Conservation (phyloP, 495 filamentous ascomycete species). For the Achaetomiella virescens region DNA sequence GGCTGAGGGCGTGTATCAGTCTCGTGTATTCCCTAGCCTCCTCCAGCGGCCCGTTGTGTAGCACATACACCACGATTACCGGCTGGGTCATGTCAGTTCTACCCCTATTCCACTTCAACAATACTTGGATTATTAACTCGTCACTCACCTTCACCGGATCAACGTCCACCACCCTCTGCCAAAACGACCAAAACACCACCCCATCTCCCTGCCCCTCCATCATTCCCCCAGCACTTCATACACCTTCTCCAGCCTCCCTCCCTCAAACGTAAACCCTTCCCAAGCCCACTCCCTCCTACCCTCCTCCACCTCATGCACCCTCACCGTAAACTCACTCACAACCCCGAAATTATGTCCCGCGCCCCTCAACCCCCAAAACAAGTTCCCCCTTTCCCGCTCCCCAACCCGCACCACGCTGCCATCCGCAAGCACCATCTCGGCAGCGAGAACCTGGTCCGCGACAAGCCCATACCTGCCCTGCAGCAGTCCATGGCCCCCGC, state of each 20-base stretch:
- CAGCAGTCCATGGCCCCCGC: conserved; percentile 55
- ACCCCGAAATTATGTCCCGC: conserved; percentile 61
- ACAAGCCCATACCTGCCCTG: conserved; percentile 55
- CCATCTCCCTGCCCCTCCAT: conserved; percentile 29
- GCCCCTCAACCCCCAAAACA: conserved; percentile 53
- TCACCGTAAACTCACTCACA: conserved; percentile 42
- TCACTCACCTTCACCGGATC: conserved; percentile 35
- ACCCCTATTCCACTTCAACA: background rate
- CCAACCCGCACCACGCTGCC: conserved; percentile 38
- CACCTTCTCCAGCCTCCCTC: conserved; percentile 45
- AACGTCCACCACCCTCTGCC: conserved; percentile 31
- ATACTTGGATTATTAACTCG: too few species aligned
- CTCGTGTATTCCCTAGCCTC: conserved; percentile 35
- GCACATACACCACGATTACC: conserved; percentile 41
- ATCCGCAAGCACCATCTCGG: conserved; percentile 50
- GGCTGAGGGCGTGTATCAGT: conserved; percentile 37
- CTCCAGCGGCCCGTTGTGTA: conserved; percentile 38
- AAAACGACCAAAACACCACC: conserved; percentile 43
- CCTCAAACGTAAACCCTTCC: conserved; percentile 38
- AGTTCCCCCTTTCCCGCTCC: conserved; percentile 33
- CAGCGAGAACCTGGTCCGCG: conserved; percentile 48
- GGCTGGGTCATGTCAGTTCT: conserved; percentile 18
- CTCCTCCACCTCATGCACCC: conserved; percentile 42
- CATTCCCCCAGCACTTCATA: conserved; percentile 37
- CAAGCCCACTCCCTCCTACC: conserved; percentile 29